Evolutionary conservation across 306 rosid species (phyloP), one percentile per base, ranked within the genome.

Genomic region (Glycyrrhiza uralensis): DNA sequence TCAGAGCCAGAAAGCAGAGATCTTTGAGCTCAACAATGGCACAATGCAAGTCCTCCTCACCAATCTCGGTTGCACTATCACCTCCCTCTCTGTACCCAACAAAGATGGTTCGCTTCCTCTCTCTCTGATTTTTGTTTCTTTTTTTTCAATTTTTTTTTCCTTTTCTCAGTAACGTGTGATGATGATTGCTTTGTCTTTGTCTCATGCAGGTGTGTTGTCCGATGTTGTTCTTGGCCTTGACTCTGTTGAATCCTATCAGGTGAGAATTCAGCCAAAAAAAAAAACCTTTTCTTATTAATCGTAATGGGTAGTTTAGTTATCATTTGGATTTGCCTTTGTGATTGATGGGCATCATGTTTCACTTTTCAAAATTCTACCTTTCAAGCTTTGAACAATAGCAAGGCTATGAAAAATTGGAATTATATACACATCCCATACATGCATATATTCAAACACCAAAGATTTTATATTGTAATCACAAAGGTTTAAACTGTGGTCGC

Each of bases 161-260:
- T n/a, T 74, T 0, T 9, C n/a, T n/a, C n/a, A n/a, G n/a, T n/a
- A n/a, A n/a, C n/a, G n/a, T 65, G 1, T 41, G 1, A 29, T 17
- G 19, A 38, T 70, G 66, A 26, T 41, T 36, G 2, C 1, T 33
- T 52, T 33, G 55, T 29, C 24, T 66, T 39, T 18, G 32, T 32
- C 71, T 76, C 81, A 76, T 78, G 72, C 66, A 93, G 98, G 97
- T 4, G 85, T 74, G 20, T 82, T 83, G 81, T 90, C 85, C 32
- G 99, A 94, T 75, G 89, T 94, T 67, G 99, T 94, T 79, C 99
- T 94, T 30, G 99, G 99, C 66, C 91, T 94, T 71, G 97, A 91
- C 74, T 77, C 91, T 29, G 70, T 91, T 23, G 99, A 94, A 12
- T 89, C 96, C 1, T 94, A 94, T 81, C 73, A 83, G 95, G 97